phyloP scores from a whole-genome alignment of 2,329 filamentous ascomycete genomes.

The Orbilia oligospora region DNA sequence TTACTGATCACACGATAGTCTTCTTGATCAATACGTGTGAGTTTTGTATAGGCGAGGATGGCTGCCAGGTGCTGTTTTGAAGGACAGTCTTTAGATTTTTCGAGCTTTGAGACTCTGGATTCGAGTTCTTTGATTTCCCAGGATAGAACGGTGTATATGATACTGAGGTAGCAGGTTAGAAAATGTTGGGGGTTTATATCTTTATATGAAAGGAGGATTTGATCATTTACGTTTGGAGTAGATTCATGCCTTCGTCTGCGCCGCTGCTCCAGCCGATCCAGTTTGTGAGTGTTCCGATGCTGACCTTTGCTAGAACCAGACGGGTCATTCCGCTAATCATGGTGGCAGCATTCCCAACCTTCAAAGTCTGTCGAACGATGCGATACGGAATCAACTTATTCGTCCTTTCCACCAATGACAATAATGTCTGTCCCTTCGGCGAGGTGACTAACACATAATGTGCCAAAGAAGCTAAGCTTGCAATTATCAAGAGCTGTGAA shows the following conservation, averaged over 20 bases:
- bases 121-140: constrained; percentile 82
- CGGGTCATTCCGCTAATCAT: constrained; percentile 84
- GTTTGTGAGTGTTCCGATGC: constrained; percentile 80
- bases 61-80: constrained; percentile 75
- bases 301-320: constrained; percentile 82
- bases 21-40: constrained; percentile 73
- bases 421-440: constrained; percentile 80
- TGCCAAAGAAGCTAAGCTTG: constrained; percentile 76
- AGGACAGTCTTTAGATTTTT: constrained; percentile 74
- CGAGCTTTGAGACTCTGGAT: constrained; percentile 76
- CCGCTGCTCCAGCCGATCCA: constrained; percentile 81
- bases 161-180: constrained; percentile 68
- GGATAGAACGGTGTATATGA: constrained; percentile 79
- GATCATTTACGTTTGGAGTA: constrained; percentile 74
- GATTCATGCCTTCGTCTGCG: constrained; percentile 83
- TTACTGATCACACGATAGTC: constrained; percentile 73
- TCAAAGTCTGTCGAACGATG: constrained; percentile 79
- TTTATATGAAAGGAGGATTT: neutral
- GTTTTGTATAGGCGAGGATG: constrained; percentile 74
- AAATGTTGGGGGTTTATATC: neutral
- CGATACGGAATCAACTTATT: constrained; percentile 80
- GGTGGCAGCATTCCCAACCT: constrained; percentile 82
- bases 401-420: constrained; percentile 79
- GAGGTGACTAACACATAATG: constrained; percentile 81
- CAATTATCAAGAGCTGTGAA: neutral